Base-by-base conservation (phyloP, 495 filamentous ascomycete genomes). In the Venustampulla echinocandica region DNA sequence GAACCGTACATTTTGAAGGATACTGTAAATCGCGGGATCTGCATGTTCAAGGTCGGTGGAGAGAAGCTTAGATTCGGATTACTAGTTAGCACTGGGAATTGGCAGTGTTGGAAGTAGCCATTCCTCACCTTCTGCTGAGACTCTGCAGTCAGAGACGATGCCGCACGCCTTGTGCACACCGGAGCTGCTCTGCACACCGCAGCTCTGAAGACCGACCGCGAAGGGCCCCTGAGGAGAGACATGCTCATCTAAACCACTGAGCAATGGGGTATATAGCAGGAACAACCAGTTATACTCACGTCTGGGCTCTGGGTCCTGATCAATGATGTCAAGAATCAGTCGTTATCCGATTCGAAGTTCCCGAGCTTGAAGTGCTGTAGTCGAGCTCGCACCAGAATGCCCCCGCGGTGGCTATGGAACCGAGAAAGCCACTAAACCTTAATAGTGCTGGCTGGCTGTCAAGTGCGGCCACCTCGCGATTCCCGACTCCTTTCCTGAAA, bases 11-110 rank as follows among this genome's bases (percentile, higher is more conserved):
- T 88, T 90, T 66, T 93, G 79, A 51, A 98, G 77, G 54, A 97
- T 96, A 18, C 81, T 77, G 61, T 76, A 90, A 46, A 97, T 79
- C 36, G 80, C 66, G 18, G 90, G 89, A 67, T 99, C 92, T 30
- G 87, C 87, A 54, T 90, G 76, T 60, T 92, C 71, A 28, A 98
- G 73, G 52, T 79, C 71, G 19, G 85, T 74, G 23, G 83, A 74
- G 37, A 98, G 82, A 33, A 96, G 66, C 92, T 97, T 58, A 23
- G 44, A 7, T 18, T 38, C 5, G 19, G 7, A 30, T 15, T 25
- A 48, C 10, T 11, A 42, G 5, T 24, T 4, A 41, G 13, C 10
- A n/a, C n/a, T n/a, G n/a, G n/a, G n/a, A n/a, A n/a, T n/a, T 28
- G 15, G 10, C 34, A 6, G 6, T 10, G 5, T 19, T 20, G 33